phyloP scores from a whole-genome alignment of 805 yeast genomes.

The Clavispora santaluciae region DNA sequence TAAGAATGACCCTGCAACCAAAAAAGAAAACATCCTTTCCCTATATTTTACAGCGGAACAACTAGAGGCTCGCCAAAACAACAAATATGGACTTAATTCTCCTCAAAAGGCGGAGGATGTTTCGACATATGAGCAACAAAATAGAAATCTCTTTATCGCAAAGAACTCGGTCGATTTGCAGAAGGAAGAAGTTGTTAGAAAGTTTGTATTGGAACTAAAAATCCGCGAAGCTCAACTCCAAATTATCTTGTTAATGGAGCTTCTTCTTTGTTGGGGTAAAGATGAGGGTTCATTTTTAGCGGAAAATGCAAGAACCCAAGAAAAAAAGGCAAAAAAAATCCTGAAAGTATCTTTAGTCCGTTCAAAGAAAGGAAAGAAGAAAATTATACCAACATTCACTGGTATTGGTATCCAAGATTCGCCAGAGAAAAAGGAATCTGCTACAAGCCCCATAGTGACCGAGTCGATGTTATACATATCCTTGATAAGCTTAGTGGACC shows the following conservation, averaged over 20 bases:
- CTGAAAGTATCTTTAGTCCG: constrained; percentile 19
- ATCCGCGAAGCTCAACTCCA: constrained; percentile 56
- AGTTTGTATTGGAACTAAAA: constrained; percentile 39
- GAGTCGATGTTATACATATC: constrained; percentile 17
- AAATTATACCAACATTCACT: constrained; percentile 39
- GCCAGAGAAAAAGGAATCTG: constrained; percentile 3
- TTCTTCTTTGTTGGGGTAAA: constrained; percentile 29
- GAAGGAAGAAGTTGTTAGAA: constrained; percentile 18
- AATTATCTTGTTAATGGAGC: constrained; percentile 43
- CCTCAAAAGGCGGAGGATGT: background rate
- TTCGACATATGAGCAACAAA: constrained; percentile 18
- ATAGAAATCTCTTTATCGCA: constrained; percentile 18
- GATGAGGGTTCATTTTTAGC: constrained; percentile 34
- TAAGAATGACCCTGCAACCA: constrained; percentile 14
- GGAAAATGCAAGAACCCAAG: constrained; percentile 22
- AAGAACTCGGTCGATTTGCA: constrained; percentile 4
- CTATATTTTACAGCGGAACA: constrained; percentile 30
- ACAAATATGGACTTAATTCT: constrained; percentile 22
- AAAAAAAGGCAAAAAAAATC: constrained; percentile 22
- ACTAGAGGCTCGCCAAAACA: constrained; percentile 41
- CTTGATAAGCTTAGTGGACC: constrained; percentile 46
- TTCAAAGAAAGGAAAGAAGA: constrained; percentile 15
- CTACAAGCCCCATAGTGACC: constrained; percentile 17
- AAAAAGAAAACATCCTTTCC: constrained; percentile 22
- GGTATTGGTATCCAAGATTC: constrained; percentile 31